These are phyloP conservation scores for Ambrosia artemisiifolia DNA, from an alignment of 129 eudicot species.

Conservation along the genomic window DNA sequence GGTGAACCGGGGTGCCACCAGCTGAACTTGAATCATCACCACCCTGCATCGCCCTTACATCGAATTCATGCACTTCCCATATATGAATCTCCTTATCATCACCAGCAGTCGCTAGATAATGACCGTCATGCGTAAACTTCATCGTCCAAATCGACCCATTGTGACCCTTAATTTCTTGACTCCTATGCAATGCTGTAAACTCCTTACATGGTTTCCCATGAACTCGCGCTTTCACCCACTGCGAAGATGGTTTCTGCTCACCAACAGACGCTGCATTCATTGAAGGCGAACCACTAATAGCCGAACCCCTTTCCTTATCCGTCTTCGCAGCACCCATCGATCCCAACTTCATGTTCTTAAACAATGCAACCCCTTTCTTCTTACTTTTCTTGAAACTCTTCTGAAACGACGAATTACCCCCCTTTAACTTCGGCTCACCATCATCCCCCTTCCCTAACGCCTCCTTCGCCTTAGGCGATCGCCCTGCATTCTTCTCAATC, in stretches of 20 bases:
- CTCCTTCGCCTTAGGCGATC: conserved; percentile 33
- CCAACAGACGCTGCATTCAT: not conserved
- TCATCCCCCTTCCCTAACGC: not conserved
- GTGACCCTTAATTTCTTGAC: conserved; percentile 37
- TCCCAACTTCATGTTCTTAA: conserved; percentile 37
- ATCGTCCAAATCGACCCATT: conserved; percentile 40
- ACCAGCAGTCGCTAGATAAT: conserved; percentile 33
- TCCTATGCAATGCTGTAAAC: conserved; percentile 36
- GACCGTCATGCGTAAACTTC: conserved; percentile 38
- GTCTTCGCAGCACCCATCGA: conserved; percentile 50
- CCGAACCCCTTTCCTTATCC: conserved; percentile 39
- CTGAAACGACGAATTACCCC: conserved; percentile 21
- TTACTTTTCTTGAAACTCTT: conserved; percentile 34
- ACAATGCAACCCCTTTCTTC: conserved; percentile 36
- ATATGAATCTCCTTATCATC: conserved; percentile 35
- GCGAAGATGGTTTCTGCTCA: conserved; percentile 27
- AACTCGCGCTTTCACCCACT: conserved; percentile 37
- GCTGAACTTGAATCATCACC: conserved; percentile 30
- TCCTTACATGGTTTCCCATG: conserved; percentile 38
- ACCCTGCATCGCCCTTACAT: conserved; percentile 21
- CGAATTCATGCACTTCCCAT: conserved; percentile 43
- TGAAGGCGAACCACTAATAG: conserved; percentile 8
- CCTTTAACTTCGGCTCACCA: conserved; percentile 23
- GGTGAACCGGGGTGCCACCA: conserved; percentile 31
- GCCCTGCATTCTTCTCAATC: conserved; percentile 28